Evolutionary conservation across 2,329 filamentous ascomycete genomes (phyloP), one percentile per base, ranked within the genome.

Genomic region (Aspergillus sp.): DNA sequence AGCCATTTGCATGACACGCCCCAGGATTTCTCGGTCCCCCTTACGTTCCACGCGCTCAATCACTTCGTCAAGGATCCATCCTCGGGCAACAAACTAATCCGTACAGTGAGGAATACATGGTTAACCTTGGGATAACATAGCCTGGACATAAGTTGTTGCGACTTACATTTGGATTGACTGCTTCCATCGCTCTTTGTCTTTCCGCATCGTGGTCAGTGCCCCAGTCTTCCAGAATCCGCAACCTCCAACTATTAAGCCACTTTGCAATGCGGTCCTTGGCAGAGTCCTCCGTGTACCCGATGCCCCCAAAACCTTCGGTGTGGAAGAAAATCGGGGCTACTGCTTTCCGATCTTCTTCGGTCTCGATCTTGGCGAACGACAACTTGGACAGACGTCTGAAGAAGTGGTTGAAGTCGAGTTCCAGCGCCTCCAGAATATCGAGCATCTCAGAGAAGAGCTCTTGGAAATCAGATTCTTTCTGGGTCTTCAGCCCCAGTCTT

Each of bases 391-490:
- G 74, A 7, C 85, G 80, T 35, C 94, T 81, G 77, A 97, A 97
- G 65, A 94, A 93, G 60, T 94, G 87, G 62, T 95, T 88, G 68
- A 96, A 98, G 65, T 98, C 93, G 2, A 98, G 73, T 62, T 94
- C 87, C 15, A 90, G 72, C 1, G 80, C 79, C 64, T 95, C 86
- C 69, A 98, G 76, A 0, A 81, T 83, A 63, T 96, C 89, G 0
- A 98, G 77, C 9, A 88, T 70, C 47, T 88, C 82, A n/a, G 85
- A 90, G 64, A 91, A 93, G 2, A 97, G 70, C 0, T 78, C 71
- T 19, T 94, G 79, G 58, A 96, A 95, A 65, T 96, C 91, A 0
- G 75, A 74, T 4, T 86, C 80, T 53, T 84, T 82, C 57, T 79
- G 77, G 0, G 74, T 79, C 60, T 82, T 83, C 3, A 97, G 75